These are phyloP conservation scores for Calonectria fujianensis DNA, from an alignment of 2,329 filamentous ascomycete genomes.

Conservation along the genomic window DNA sequence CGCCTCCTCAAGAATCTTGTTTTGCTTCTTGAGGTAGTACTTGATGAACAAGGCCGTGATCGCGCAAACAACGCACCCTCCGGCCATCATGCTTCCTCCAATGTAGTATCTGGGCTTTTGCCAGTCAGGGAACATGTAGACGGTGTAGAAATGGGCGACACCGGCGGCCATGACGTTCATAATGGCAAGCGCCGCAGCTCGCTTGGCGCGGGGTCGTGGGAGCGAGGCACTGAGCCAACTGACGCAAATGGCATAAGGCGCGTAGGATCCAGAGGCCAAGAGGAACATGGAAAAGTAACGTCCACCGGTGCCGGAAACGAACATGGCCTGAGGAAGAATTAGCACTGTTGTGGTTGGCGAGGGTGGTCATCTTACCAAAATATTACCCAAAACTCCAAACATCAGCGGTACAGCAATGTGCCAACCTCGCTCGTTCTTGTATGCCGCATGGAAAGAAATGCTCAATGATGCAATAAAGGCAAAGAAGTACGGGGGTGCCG, in stretches of 20 bases:
- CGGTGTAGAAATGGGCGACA: conserved; percentile 55
- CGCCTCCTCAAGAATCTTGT: conserved; percentile 49
- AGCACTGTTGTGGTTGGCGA: not conserved
- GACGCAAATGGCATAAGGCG: conserved; percentile 34
- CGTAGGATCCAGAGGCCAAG: conserved; percentile 32
- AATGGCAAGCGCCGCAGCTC: conserved; percentile 34
- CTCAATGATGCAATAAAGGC: conserved; percentile 59
- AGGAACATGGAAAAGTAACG: conserved; percentile 40
- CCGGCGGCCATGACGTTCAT: conserved; percentile 36
- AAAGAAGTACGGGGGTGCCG: conserved; percentile 41
- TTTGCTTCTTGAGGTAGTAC: conserved; percentile 51
- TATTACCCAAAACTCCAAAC: conserved; percentile 59
- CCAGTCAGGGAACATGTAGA: conserved; percentile 57
- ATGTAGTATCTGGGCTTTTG: conserved; percentile 57
- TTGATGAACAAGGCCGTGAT: conserved; percentile 55
- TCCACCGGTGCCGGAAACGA: conserved; percentile 29
- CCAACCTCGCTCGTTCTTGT: conserved; percentile 66
- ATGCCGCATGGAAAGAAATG: conserved; percentile 66
- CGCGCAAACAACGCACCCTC: conserved; percentile 52
- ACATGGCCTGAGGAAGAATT: conserved; percentile 27
- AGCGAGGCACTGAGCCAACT: conserved; percentile 38
- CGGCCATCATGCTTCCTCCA: conserved; percentile 55
- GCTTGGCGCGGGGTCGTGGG: conserved; percentile 35
- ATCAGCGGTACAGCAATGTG: conserved; percentile 62
- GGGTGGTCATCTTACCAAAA: conserved; percentile 3